Evolutionary conservation across 2,329 filamentous ascomycete species (phyloP).

Genomic region (Plenodomus lindquistii): DNA sequence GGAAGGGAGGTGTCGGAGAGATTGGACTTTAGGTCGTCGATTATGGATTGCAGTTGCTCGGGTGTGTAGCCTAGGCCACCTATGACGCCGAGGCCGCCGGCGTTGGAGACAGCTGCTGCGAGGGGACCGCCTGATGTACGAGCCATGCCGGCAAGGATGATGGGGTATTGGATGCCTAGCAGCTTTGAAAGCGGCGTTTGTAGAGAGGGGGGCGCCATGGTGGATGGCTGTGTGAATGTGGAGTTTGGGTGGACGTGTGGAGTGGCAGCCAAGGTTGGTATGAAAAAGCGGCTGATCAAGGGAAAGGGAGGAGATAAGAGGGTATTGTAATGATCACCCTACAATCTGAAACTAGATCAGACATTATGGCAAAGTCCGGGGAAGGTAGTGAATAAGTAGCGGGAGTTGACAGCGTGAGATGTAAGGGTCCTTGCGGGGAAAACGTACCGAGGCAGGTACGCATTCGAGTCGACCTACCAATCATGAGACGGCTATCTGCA

Average conservation of each 20-base stretch:
- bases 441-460: constrained; percentile 21
- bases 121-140: constrained; percentile 60
- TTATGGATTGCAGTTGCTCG: constrained; percentile 73
- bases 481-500: constrained; percentile 3
- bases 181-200: constrained; percentile 55
- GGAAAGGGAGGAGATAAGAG: not conserved
- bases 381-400: constrained; percentile 31
- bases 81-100: constrained; percentile 74
- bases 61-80: constrained; percentile 57
- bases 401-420: constrained; percentile 13
- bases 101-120: constrained; percentile 65
- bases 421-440: constrained; percentile 25
- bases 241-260: not conserved
- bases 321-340: not conserved
- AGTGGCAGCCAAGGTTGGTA: not conserved
- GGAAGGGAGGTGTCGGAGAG: constrained; percentile 70
- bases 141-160: constrained; percentile 94
- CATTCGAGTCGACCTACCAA: constrained; percentile 15
- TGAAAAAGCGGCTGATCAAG: not conserved
- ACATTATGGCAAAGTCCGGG: constrained; percentile 25
- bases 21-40: constrained; percentile 81
- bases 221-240: constrained; percentile 6
- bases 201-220: constrained; percentile 39
- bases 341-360: constrained; percentile 1
- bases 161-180: constrained; percentile 82